Percentiles rank a stretch among this genome's conserved stretches.
Conservation (phyloP, 345 rosid species). For the Eucalyptus erythrocorys region DNA sequence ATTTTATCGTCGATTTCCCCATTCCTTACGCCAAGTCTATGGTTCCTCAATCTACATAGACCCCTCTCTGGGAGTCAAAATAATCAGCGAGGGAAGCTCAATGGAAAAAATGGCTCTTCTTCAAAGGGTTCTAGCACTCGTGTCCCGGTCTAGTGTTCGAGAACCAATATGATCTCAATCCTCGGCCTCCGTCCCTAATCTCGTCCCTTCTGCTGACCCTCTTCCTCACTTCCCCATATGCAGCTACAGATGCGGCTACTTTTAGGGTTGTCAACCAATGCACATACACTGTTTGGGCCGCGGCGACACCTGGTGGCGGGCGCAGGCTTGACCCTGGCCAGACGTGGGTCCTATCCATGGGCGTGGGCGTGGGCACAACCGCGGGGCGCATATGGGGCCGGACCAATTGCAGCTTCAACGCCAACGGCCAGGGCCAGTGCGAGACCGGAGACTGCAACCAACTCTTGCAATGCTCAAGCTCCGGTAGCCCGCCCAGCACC, state of each 20-base stretch:
- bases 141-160: not conserved
- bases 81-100: not conserved
- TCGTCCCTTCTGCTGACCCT: not conserved
- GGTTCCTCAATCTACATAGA: not conserved
- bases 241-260: not conserved
- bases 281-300: conserved; percentile 13
- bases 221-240: not conserved
- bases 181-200: not conserved
- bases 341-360: not conserved
- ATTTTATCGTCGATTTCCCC: not conserved
- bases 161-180: not conserved
- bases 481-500: conserved; percentile 11
- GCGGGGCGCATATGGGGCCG: conserved; percentile 11
- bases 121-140: not conserved
- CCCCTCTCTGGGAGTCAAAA: not conserved
- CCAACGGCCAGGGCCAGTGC: conserved; percentile 9
- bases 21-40: not conserved
- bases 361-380: not conserved
- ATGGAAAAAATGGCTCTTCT: not conserved
- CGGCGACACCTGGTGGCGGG: conserved; percentile 14
- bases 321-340: not conserved
- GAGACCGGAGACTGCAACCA: conserved; percentile 9
- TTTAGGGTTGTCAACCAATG: conserved; percentile 5
- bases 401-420: conserved; percentile 10
- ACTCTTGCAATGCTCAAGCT: not conserved